These are phyloP conservation scores for Filosporella fistucella DNA, from an alignment of 495 filamentous ascomycete species.

Conservation along the genomic window DNA sequence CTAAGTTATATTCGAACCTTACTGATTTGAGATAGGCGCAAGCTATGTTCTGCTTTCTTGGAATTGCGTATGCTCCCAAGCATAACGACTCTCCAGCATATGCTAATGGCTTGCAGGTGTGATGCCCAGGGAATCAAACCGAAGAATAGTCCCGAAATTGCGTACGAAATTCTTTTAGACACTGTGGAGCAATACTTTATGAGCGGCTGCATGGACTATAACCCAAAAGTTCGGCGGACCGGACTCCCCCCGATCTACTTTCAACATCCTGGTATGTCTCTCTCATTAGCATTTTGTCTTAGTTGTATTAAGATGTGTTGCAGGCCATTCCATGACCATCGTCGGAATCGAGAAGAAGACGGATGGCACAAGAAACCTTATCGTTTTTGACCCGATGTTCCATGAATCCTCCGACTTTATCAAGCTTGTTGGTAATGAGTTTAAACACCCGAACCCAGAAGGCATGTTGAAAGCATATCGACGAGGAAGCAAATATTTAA, in stretches of 20 bases:
- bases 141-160: slow-evolving; percentile 6
- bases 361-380: slow-evolving; percentile 62
- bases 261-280: slow-evolving; percentile 67
- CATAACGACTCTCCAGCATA: too few relatives aligned
- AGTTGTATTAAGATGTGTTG: not conserved
- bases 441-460: slow-evolving; percentile 43
- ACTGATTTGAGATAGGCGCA: slow-evolving; percentile 53
- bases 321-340: slow-evolving; percentile 89
- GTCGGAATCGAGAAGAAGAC: slow-evolving; percentile 72
- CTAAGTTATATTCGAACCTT: not conserved
- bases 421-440: slow-evolving; percentile 43
- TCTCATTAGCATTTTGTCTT: not conserved
- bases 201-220: slow-evolving; percentile 32
- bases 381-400: slow-evolving; percentile 90
- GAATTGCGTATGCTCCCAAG: slow-evolving; percentile 56
- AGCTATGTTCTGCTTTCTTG: slow-evolving; percentile 67
- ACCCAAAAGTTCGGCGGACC: slow-evolving; percentile 59
- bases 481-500: slow-evolving; percentile 58
- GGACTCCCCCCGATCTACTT: slow-evolving; percentile 81
- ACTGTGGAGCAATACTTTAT: slow-evolving; percentile 74
- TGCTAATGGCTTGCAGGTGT: slow-evolving; percentile 34
- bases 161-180: slow-evolving; percentile 45
- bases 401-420: slow-evolving; percentile 61
- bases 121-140: slow-evolving; percentile 44
- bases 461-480: slow-evolving; percentile 67